Base-by-base conservation (phyloP, 129 eudicot genomes). In the Deinandra increscens region DNA sequence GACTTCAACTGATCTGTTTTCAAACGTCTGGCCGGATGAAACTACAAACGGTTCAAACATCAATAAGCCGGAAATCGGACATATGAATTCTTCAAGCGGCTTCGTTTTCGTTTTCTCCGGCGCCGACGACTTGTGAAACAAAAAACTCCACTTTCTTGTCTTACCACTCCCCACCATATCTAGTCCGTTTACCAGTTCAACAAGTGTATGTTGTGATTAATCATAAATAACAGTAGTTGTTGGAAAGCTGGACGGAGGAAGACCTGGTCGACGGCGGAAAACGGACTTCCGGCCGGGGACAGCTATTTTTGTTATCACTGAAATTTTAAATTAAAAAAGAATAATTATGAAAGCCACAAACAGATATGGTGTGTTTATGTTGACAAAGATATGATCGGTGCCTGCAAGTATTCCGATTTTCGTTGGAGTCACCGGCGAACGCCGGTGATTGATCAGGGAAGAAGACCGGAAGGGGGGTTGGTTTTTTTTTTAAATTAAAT, bases 21-120 rank as follows among this genome's bases (percentile, higher is more conserved):
- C 97, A 60, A 85, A 85, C 6, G 93, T 94, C 45, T 94, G 95
- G 38, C 99, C 99, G 1, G 97, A 94, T 22, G 86, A 62, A 7
- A 94, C 90, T 0, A 94, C 90, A 31, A 86, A 90, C 6, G 99
- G 97, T 61, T 94, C 97, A 43, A 68, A 75, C 86, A 94, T 84
- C 38, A 94, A 54, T 46, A 73, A 60, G 9, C 81, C 79, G 15
- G 90, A 83, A 68, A 94, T 77, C 4, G 99, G 99, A 72, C 99
- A 94, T 9, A 89, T 46, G 50, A 85, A 87, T 8, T 94, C 91
- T 31, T 29, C 75, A 0, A 81, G 87, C 6, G 88, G 91, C 51
- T 82, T 77, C 26, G 74, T n/a, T n/a, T n/a, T n/a, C n/a, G n/a
- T 72, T 49, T 13, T 67, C n/a, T 72, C 80, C 39, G 73, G 4